Conservation (phyloP, 805 yeast species). For the Vanderwaltozyma tropicalis region DNA sequence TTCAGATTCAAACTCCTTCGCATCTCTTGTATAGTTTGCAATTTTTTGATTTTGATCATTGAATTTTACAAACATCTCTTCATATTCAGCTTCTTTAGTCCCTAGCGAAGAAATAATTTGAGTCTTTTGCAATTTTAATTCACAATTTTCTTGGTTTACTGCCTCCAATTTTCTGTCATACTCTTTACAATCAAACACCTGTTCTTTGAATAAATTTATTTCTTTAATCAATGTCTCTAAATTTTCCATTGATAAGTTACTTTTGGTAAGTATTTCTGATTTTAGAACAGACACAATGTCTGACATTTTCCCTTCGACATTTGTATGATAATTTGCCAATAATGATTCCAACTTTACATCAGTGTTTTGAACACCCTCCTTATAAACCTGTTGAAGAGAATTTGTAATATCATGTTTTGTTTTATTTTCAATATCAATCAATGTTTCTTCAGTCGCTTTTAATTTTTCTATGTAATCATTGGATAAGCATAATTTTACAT, state of each 20-base stretch:
- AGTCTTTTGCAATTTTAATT: slow-evolving; percentile 16
- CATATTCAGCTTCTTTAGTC: slow-evolving; percentile 20
- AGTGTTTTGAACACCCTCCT: too few species aligned
- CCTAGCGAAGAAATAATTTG: slow-evolving; percentile 18
- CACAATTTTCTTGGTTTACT: slow-evolving; percentile 13
- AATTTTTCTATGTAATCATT: too few species aligned
- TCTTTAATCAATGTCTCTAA: neutral
- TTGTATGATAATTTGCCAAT: too few species aligned
- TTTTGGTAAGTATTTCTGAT: too few species aligned
- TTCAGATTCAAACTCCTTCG: slow-evolving; percentile 8
- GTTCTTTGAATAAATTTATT: slow-evolving; percentile 5
- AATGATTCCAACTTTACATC: too few species aligned
- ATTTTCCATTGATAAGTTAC: neutral
- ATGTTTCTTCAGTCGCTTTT: neutral
- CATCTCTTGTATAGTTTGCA: slow-evolving; percentile 4
- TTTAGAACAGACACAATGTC: too few species aligned
- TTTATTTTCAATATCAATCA: too few species aligned
- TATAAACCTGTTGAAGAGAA: too few species aligned
- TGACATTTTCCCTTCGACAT: too few species aligned
- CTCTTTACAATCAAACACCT: slow-evolving; percentile 7
- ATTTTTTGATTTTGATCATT: slow-evolving; percentile 8
- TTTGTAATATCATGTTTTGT: too few species aligned
- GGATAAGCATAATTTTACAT: neutral
- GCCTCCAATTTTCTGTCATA: slow-evolving; percentile 12
- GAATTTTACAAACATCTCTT: slow-evolving; percentile 7